Evolutionary conservation across 208 protist genomes (phyloP), one percentile per base, ranked within the genome.

Genomic region (Leishmania lainsoni): DNA sequence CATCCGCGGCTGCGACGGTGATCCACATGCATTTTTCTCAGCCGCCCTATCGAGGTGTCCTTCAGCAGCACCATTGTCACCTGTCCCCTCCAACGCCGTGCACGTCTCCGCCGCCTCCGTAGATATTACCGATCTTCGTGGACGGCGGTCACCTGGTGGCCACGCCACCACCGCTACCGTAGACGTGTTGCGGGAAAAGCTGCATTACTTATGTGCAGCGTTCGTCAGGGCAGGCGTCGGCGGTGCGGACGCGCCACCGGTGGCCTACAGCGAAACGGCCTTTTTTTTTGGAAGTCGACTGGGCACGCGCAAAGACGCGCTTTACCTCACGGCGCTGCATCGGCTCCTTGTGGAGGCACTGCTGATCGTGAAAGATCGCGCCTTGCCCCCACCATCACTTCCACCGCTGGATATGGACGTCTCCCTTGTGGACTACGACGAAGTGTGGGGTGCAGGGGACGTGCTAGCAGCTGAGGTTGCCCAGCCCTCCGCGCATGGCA

Each of bases 361-460:
- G 29, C 35, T 59, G 32, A 51, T 48, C 5, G 56, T 66, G 35
- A 48, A 77, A 26, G 54, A 22, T 22, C 10, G n/a, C 54, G 8
- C 69, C 69, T 17, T 52, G 26, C 45, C 22, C 69, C 3, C 39
- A 16, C 32, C 54, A 49, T 65, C 74, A 26, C 71, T 12, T 14
- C 29, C 51, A 3, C 51, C 72, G 32, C 3, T 29, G 48, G 61
- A 74, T 16, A 72, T 71, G 5, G 81, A 83, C 29, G 85, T 92
- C 61, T 87, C 89, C 12, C 69, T 92, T n/a, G 82, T 90, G 16
- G 85, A 90, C 69, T 80, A 83, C 56, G 87, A 92, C 71, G 83
- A 87, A 68, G 65, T 63, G 2, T 92, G 87, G 89, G 89, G 87
- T 52, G 68, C 83, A 6, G 84, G 81, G 5, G 87, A 90, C 75